These are phyloP conservation scores for Diutina siamensis DNA, from an alignment of 1,139 yeast species.

Conservation along the genomic window DNA sequence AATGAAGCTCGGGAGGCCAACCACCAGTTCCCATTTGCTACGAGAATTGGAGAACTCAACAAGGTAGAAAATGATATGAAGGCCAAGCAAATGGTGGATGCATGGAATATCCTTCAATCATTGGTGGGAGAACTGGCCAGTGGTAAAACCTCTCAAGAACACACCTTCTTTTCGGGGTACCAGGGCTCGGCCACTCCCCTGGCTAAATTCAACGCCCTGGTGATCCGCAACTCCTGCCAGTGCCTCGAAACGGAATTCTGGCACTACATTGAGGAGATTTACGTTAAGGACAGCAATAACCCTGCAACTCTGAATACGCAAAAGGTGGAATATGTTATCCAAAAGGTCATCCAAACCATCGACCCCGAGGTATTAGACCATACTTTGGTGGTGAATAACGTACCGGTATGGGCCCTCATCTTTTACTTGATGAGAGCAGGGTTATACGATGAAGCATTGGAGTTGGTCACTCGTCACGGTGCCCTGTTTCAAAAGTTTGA, in stretches of 20 bases:
- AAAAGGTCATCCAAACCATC: slow-evolving; percentile 33
- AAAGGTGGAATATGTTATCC: slow-evolving; percentile 58
- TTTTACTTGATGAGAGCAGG: slow-evolving; percentile 84
- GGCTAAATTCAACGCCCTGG: slow-evolving; percentile 28
- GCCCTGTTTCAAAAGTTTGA: slow-evolving; percentile 72
- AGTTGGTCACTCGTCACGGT: slow-evolving; percentile 21
- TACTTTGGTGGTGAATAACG: slow-evolving; percentile 52
- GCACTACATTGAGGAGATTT: slow-evolving; percentile 61
- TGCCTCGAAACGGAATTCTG: slow-evolving; percentile 71
- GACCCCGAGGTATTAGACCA: slow-evolving; percentile 19
- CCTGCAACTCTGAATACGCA: slow-evolving; percentile 51
- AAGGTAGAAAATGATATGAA: slow-evolving; percentile 41
- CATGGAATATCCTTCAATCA: slow-evolving; percentile 46
- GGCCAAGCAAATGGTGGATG: slow-evolving; percentile 52
- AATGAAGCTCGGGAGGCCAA: slow-evolving; percentile 56
- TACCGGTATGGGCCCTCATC: slow-evolving; percentile 86
- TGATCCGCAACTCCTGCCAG: slow-evolving; percentile 44
- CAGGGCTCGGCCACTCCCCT: slow-evolving; percentile 13
- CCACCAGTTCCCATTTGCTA: slow-evolving; percentile 37
- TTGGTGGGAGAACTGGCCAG: slow-evolving; percentile 26
- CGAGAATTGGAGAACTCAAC: slow-evolving; percentile 42
- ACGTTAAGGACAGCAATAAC: slow-evolving; percentile 46
- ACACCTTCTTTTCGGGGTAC: slow-evolving; percentile 30
- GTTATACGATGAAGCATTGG: slow-evolving; percentile 61
- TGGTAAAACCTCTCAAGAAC: slow-evolving; percentile 27